phyloP scores from a whole-genome alignment of 1,284 basidiomycete species.

The Coniferiporia weirii region DNA sequence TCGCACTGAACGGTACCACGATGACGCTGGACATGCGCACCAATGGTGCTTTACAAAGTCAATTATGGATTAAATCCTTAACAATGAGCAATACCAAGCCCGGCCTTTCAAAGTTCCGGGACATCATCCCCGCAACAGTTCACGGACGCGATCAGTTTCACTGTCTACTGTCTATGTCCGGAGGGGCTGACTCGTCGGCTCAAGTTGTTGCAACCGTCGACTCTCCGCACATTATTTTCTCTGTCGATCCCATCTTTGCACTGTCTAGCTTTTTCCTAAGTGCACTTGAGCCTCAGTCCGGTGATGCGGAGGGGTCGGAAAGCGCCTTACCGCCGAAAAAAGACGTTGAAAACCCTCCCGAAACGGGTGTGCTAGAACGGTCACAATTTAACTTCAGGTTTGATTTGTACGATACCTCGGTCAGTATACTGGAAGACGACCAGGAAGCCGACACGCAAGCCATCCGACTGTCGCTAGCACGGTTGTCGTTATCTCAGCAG shows the following conservation, averaged over 20 bases:
- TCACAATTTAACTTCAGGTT: constrained; percentile 62
- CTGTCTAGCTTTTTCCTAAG: constrained; percentile 82
- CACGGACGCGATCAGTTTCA: constrained; percentile 94
- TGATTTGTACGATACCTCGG: constrained; percentile 88
- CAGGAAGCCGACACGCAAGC: constrained; percentile 78
- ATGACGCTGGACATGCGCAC: constrained; percentile 83
- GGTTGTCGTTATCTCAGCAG: constrained; percentile 91
- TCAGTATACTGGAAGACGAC: constrained; percentile 89
- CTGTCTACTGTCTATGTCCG: constrained; percentile 82
- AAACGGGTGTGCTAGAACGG: constrained; percentile 16
- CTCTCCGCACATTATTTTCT: constrained; percentile 90
- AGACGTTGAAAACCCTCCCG: constrained; percentile 20
- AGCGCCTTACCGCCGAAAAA: constrained; percentile 19
- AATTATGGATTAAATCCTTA: constrained; percentile 85
- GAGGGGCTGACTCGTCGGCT: constrained; percentile 50
- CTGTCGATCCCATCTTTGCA: constrained; percentile 89
- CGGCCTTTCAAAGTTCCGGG: constrained; percentile 83
- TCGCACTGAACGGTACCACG: constrained; percentile 78
- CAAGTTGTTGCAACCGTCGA: constrained; percentile 87
- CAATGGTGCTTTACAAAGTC: constrained; percentile 81
- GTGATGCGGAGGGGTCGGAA: constrained; percentile 21
- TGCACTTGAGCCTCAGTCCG: constrained; percentile 39
- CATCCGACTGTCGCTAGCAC: constrained; percentile 80
- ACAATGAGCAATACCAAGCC: constrained; percentile 87
- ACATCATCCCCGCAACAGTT: constrained; percentile 89